Conservation (phyloP, 352 stramenopile genomes). For the Poterioochromonas sp. region DNA sequence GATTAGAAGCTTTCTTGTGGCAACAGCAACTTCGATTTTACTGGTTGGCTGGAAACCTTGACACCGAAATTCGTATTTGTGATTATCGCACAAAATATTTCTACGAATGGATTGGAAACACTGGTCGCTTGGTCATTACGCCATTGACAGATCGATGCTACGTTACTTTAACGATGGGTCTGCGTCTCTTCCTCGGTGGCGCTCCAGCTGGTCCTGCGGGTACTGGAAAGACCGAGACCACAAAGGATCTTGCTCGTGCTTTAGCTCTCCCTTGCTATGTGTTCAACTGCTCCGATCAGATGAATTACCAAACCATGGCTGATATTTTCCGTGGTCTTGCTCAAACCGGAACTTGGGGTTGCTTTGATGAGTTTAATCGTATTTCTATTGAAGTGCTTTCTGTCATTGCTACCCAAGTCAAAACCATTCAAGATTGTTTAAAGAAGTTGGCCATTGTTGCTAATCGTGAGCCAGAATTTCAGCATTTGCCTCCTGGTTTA, state of each 20-base stretch:
- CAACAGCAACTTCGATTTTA: slow-evolving; percentile 97
- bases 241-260: slow-evolving; percentile 88
- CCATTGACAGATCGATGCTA: slow-evolving; percentile 92
- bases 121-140: slow-evolving; percentile 93
- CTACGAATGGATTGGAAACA: slow-evolving; percentile 93
- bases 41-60: slow-evolving; percentile 87
- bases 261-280: slow-evolving; percentile 91
- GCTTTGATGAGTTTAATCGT: slow-evolving; percentile 96
- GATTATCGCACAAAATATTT: slow-evolving; percentile 97
- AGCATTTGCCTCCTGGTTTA: slow-evolving; percentile 76
- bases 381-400: slow-evolving; percentile 92
- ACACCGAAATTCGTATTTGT: slow-evolving; percentile 92
- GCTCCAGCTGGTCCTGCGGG: slow-evolving; percentile 83
- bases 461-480: slow-evolving; percentile 88
- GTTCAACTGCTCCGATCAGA: slow-evolving; percentile 92
- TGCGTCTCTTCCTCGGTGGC: slow-evolving; percentile 94
- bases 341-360: slow-evolving; percentile 89
- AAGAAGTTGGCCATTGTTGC: slow-evolving; percentile 73
- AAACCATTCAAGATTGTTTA: slow-evolving; percentile 90
- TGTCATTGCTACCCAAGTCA: slow-evolving; percentile 90
- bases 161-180: slow-evolving; percentile 88
- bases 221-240: slow-evolving; percentile 93
- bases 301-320: slow-evolving; percentile 92
- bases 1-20: slow-evolving; percentile 97
- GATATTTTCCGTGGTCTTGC: slow-evolving; percentile 97